Conservation (phyloP, 768 basidiomycete species). For the Boletus rufocinnamomeus region DNA sequence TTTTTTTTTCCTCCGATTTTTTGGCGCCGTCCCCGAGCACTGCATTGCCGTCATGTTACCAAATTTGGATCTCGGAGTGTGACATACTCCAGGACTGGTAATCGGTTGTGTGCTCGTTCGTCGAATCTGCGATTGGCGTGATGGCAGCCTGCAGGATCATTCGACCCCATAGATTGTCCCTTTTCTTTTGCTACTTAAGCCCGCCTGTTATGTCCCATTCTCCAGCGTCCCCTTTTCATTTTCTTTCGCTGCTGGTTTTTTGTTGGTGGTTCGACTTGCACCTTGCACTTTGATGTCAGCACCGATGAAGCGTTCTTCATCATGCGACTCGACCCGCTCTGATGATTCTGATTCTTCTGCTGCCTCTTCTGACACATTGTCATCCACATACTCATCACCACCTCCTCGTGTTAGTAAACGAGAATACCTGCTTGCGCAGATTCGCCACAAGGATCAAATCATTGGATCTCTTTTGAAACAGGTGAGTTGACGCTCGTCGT, state of each 20-base stretch:
- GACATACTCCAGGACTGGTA: constrained; percentile 22
- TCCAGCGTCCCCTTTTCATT: background rate
- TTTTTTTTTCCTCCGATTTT: constrained; percentile 1
- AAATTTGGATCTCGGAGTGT: constrained; percentile 28
- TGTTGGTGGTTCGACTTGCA: background rate
- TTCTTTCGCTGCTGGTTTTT: background rate
- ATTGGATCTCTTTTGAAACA: constrained; percentile 86
- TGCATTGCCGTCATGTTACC: constrained; percentile 28
- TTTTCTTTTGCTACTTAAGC: constrained; percentile 26
- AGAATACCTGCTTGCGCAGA: constrained; percentile 82
- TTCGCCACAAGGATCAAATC: constrained; percentile 84
- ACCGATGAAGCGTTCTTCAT: constrained; percentile 23
- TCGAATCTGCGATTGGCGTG: constrained; percentile 18
- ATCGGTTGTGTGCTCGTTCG: constrained; percentile 14
- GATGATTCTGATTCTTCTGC: constrained; percentile 31
- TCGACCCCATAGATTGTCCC: background rate
- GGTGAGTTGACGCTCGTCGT: constrained; percentile 38
- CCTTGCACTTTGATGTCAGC: background rate
- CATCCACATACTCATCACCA: constrained; percentile 33
- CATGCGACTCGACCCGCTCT: constrained; percentile 20
- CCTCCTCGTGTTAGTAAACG: constrained; percentile 61
- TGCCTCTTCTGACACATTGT: constrained; percentile 42
- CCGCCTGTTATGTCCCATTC: background rate
- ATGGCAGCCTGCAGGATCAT: constrained; percentile 11
- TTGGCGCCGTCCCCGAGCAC: constrained; percentile 19